phyloP scores from a whole-genome alignment of 1,284 basidiomycete genomes.

The Fomitopsis schrenkii region DNA sequence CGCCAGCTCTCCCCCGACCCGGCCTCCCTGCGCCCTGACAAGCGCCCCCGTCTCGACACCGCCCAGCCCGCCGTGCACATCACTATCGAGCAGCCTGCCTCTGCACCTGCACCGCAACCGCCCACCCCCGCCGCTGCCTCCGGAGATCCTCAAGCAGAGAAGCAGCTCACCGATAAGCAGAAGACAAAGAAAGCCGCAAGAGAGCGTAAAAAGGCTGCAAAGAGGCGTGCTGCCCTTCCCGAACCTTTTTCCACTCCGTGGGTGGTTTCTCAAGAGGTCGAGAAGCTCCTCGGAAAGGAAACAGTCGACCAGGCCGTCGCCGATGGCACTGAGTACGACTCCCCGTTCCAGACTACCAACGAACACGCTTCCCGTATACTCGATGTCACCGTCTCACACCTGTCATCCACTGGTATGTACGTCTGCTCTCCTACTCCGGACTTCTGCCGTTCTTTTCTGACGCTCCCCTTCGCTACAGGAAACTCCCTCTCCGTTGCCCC shows the following conservation, averaged over 20 bases:
- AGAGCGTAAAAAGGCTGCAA: conserved; percentile 1
- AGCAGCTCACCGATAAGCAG: background rate
- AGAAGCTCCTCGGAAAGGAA: conserved; percentile 61
- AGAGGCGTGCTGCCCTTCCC: conserved; percentile 30
- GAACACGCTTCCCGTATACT: conserved; percentile 40
- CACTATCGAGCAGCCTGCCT: conserved; percentile 2
- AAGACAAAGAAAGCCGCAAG: conserved; percentile 7
- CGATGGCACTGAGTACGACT: conserved; percentile 48
- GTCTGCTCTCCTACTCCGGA: background rate
- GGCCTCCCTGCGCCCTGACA: conserved; percentile 22
- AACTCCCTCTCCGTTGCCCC: conserved; percentile 64
- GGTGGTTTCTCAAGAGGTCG: conserved; percentile 71
- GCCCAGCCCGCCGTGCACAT: conserved; percentile 4
- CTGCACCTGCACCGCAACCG: background rate
- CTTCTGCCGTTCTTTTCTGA: background rate
- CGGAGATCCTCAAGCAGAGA: background rate
- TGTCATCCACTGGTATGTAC: conserved; percentile 63
- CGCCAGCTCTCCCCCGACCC: background rate
- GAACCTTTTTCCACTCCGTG: conserved; percentile 73
- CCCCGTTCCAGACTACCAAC: conserved; percentile 51
- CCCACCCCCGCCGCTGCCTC: background rate
- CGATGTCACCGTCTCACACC: conserved; percentile 58
- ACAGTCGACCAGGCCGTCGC: conserved; percentile 47
- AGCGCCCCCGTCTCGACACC: conserved; percentile 36
- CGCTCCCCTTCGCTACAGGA: conserved; percentile 37